Evolutionary conservation across 2,329 filamentous ascomycete genomes (phyloP).

Genomic region (Aspergillus calidoustus): DNA sequence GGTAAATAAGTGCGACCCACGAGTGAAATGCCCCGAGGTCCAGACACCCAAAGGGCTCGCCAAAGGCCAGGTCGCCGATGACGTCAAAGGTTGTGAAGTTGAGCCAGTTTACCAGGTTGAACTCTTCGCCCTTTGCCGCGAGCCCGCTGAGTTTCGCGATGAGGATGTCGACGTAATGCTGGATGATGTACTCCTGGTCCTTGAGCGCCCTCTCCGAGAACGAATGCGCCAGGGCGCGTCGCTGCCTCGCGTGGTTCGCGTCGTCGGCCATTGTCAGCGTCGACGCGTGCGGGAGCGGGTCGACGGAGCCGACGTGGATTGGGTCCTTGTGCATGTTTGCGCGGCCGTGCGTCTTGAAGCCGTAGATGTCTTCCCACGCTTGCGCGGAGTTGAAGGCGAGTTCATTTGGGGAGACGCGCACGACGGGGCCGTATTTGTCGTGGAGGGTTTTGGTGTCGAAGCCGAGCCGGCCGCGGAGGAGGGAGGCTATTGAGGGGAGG

Average conservation of each 20-base stretch:
- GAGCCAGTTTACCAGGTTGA: conserved; percentile 19
- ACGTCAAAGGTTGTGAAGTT: conserved; percentile 22
- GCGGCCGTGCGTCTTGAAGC: not conserved
- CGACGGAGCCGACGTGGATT: no score
- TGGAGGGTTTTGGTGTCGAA: conserved; percentile 24
- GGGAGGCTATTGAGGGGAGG: conserved; percentile 7
- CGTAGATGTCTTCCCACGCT: conserved; percentile 41
- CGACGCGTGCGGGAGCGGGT: no score
- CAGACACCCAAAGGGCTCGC: conserved; percentile 13
- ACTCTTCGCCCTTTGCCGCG: not conserved
- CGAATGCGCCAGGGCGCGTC: conserved; percentile 24
- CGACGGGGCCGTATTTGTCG: conserved; percentile 35
- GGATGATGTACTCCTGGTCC: conserved; percentile 31
- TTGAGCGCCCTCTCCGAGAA: conserved; percentile 28
- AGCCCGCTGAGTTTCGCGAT: conserved; percentile 10
- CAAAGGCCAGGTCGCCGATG: conserved; percentile 20
- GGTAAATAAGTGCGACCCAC: conserved; percentile 7
- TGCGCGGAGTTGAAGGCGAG: conserved; percentile 39
- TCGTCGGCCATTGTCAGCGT: no score
- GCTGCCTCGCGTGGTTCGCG: not conserved
- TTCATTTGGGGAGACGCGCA: conserved; percentile 41
- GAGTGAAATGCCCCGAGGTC: conserved; percentile 7
- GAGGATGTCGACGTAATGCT: conserved; percentile 25
- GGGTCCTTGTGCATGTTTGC: no score
- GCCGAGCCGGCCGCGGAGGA: conserved; percentile 16